Percentiles rank a stretch among this genome's conserved stretches.
Conservation (phyloP, 2,329 filamentous ascomycete species). For the Penicillium oxalicum region DNA sequence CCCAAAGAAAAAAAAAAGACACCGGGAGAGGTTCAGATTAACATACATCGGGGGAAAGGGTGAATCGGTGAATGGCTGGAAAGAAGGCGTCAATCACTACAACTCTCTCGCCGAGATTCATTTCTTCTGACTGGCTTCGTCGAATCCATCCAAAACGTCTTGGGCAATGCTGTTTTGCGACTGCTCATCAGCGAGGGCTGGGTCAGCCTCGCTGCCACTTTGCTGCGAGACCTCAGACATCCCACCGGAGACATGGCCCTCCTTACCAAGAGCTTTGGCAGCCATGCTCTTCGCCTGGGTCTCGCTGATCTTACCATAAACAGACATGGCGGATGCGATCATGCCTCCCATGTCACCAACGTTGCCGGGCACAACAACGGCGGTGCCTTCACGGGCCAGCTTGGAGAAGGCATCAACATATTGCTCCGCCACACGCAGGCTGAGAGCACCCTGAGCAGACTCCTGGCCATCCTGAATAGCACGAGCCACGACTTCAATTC, state of each 20-base stretch:
- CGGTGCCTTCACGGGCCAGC: slow-evolving; percentile 90
- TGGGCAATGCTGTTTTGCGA: slow-evolving; percentile 40
- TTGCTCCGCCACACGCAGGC: slow-evolving; percentile 87
- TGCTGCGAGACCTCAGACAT: slow-evolving; percentile 22
- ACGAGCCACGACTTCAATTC: slow-evolving; percentile 78
- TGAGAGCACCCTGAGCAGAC: slow-evolving; percentile 75
- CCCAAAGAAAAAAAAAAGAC: background rate
- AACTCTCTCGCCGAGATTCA: slow-evolving; percentile 14
- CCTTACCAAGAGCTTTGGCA: slow-evolving; percentile 30
- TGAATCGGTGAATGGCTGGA: background rate
- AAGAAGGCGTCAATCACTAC: background rate
- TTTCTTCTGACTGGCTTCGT: slow-evolving; percentile 33
- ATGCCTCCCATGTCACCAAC: slow-evolving; percentile 93
- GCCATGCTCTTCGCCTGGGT: slow-evolving; percentile 63
- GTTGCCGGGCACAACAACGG: slow-evolving; percentile 92
- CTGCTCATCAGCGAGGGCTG: background rate
- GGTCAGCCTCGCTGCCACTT: slow-evolving; percentile 12
- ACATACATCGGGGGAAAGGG: slow-evolving; percentile 3
- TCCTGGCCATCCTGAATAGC: slow-evolving; percentile 67
- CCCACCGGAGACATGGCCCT: slow-evolving; percentile 6
- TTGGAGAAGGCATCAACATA: slow-evolving; percentile 94
- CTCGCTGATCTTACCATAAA: slow-evolving; percentile 88
- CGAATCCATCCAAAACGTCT: slow-evolving; percentile 46
- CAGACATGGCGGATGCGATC: slow-evolving; percentile 92
- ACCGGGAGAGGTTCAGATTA: slow-evolving; percentile 1